Evolutionary conservation across 2,329 filamentous ascomycete genomes (phyloP), one percentile per base, ranked within the genome.

Genomic region (Exophiala xenobiotica): DNA sequence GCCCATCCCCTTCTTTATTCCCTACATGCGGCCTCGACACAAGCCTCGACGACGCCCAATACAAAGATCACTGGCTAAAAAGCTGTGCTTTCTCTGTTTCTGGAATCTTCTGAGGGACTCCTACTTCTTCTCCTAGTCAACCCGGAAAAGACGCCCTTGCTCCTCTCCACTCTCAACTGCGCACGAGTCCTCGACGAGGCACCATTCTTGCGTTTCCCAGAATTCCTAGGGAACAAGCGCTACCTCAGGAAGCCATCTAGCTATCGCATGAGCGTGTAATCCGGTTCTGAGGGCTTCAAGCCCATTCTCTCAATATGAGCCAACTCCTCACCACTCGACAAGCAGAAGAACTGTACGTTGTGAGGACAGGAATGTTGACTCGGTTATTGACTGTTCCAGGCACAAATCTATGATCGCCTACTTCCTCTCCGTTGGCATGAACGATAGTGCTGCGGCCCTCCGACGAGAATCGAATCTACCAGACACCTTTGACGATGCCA

Each of bases 331-430:
- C 88, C 56, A 76, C 79, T 65, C 83, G 87, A 67, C 90, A 95
- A 77, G 88, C 88, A 59, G 89, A 93, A 74, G 89, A 93, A 79
- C 84, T 93, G 88, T 92, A 79, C 72, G 86, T 79, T 27, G 38
- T n/a, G 31, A 26, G 1, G 20, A 23, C 11, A 24, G 20, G 6
- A 14, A 6, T 5, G 7, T 23, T 4, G 20, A 23, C 11, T 12
- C n/a, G 18, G 12, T 16, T 22, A 12, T 46, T 51, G 44, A 49
- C 45, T 46, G 57, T 62, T 50, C 66, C 72, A 95, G 90, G 67
- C 89, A 96, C 78, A 95, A 95, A 76, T 88, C 90, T 58, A 90
- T 96, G 63, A 87, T 96, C 67, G 90, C 91, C 61, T 96, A 96
- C 68, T 78, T 96, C 16, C 78, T 83, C 40, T 84, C 88, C 26